Percentiles rank a stretch among this genome's conserved stretches.
Evolutionary conservation across 2,329 filamentous ascomycete species (phyloP).

Genomic region (Aaosphaeria pasadenensis): DNA sequence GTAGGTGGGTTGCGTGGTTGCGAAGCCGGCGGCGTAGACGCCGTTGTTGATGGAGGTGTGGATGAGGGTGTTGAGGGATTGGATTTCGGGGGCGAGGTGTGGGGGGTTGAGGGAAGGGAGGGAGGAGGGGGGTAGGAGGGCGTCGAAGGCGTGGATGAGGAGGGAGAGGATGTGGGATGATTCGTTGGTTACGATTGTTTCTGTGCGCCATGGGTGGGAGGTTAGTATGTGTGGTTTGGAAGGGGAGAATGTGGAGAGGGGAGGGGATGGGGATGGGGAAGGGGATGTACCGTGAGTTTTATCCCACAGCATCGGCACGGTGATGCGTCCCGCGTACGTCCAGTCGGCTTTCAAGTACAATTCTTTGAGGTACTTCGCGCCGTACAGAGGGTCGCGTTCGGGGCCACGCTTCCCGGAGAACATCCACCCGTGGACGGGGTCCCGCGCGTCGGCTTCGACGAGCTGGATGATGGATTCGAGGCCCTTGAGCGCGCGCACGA

Average conservation of each 20-base stretch:
- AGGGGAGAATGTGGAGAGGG: too few relatives aligned
- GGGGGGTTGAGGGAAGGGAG: slow-evolving; percentile 69
- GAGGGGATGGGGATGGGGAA: background rate
- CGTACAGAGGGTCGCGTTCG: slow-evolving; percentile 24
- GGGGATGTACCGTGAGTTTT: slow-evolving; percentile 49
- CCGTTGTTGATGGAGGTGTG: slow-evolving; percentile 62
- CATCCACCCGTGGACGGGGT: slow-evolving; percentile 29
- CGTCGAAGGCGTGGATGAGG: slow-evolving; percentile 31
- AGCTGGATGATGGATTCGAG: slow-evolving; percentile 49
- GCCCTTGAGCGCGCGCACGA: slow-evolving; percentile 48
- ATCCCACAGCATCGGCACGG: slow-evolving; percentile 75
- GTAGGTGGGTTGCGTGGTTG: slow-evolving; percentile 79
- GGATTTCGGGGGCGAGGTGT: slow-evolving; percentile 64
- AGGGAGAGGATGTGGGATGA: slow-evolving; percentile 34
- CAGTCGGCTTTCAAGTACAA: slow-evolving; percentile 70
- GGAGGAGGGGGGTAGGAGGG: slow-evolving; percentile 48
- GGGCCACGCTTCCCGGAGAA: slow-evolving; percentile 28
- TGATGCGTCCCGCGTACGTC: slow-evolving; percentile 57
- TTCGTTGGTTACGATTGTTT: slow-evolving; percentile 34
- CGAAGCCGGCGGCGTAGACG: slow-evolving; percentile 68
- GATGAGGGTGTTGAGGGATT: slow-evolving; percentile 75
- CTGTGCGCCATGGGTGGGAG: slow-evolving; percentile 4
- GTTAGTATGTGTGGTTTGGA: too few relatives aligned
- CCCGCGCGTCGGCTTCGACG: slow-evolving; percentile 40
- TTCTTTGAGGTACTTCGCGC: slow-evolving; percentile 49